Conservation (phyloP, 1,284 basidiomycete species). For the Uromyces viciae-fabae region DNA sequence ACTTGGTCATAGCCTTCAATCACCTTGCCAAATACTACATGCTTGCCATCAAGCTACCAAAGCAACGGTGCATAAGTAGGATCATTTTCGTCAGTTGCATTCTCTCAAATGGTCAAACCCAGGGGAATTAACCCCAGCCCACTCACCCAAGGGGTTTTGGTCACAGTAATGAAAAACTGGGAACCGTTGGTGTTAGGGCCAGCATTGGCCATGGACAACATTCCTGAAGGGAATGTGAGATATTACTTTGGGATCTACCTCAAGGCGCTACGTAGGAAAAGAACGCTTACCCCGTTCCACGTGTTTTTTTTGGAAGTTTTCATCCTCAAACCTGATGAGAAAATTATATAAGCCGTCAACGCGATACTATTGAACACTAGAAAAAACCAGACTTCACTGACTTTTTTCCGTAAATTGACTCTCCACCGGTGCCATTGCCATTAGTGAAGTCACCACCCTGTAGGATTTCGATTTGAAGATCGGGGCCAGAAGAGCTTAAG, state of each 20-base stretch:
- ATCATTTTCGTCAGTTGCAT: constrained; percentile 44
- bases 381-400: not conserved
- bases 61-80: constrained; percentile 46
- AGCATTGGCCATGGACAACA: constrained; percentile 45
- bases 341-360: not conserved
- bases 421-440: constrained; percentile 53
- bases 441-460: constrained; percentile 54
- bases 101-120: constrained; percentile 45
- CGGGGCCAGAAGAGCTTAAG: constrained; percentile 42
- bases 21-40: constrained; percentile 53
- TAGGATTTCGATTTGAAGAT: too few relatives aligned
- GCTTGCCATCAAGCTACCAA: constrained; percentile 49
- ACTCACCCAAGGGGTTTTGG: constrained; percentile 51
- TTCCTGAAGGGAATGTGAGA: not conserved
- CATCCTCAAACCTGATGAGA: constrained; percentile 49
- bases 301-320: constrained; percentile 53
- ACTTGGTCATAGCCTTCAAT: constrained; percentile 51
- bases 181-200: constrained; percentile 53
- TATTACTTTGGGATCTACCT: not conserved
- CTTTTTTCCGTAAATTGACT: constrained; percentile 50
- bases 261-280: constrained; percentile 51
- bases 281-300: constrained; percentile 49
- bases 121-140: too few relatives aligned
- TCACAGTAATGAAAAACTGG: constrained; percentile 54
- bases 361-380: not conserved